Base-by-base conservation (phyloP, 2,329 filamentous ascomycete species). In the Colletotrichum tamarilloi region DNA sequence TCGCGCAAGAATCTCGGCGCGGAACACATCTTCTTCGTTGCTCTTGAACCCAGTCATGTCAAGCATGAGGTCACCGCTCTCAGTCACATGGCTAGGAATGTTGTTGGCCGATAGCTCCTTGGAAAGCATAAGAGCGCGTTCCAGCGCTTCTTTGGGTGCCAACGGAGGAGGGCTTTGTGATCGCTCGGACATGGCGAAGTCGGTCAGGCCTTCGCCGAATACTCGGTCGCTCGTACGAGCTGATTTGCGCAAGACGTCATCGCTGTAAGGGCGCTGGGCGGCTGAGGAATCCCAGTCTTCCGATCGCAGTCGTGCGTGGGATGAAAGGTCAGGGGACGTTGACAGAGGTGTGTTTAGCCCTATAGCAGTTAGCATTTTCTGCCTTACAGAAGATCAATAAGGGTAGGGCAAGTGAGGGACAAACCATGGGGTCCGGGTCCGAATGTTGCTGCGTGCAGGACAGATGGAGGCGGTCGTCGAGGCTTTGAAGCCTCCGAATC, bases 1-100 rank as follows among this genome's bases (percentile, higher is more conserved):
- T 26, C 97, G 91, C 5, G 97, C 97, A 74, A 98, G 89, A n/a
- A 97, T 91, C 82, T 99, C 97, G 22, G 97, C 96, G 59, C 94
- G 92, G 67, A 98, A 87, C 6, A 96, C 94, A 77, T 98, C 95
- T 78, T 97, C 95, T 77, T 98, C 96, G 79, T 92, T 97, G 81
- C 93, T 94, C 83, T 98, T 98, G 85, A 98, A 98, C 0, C 95
- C 95, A 0, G 95, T 95, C 95, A 99, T 98, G 81, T 99, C 97
- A 65, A 99, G 86, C 95, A 98, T 98, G 68, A 99, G 86, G 82
- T 99, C 97, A 19, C 97, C 97, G 0, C 91, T 93, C 70, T 97
- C 95, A 1, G 93, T 98, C n/a, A 99, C 92, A 76, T 94, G 92
- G 70, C 93, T 97, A 6, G 95, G 95, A 72, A 99, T 98, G 79